Conservation (phyloP, 345 rosid genomes). For the Citrus reticulata region DNA sequence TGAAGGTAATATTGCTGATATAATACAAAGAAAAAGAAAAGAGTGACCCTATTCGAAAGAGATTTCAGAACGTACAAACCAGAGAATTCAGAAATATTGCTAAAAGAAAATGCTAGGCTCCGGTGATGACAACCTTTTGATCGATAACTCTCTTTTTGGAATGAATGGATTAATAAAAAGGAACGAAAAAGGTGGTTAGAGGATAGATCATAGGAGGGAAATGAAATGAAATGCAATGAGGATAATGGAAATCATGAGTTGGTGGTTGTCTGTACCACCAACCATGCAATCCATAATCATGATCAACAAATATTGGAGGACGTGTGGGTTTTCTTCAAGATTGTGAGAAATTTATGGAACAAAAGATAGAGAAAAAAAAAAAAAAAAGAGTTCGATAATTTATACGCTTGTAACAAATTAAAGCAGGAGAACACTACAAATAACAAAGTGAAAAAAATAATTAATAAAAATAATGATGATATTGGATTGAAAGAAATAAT, state of each 20-base stretch:
- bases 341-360: constrained; percentile 4
- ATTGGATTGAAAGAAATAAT: background rate
- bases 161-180: background rate
- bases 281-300: background rate
- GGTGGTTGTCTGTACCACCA: background rate
- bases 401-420: background rate
- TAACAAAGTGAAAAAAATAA: background rate
- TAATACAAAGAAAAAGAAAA: no score
- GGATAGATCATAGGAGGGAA: background rate
- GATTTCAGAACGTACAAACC: background rate
- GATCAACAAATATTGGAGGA: background rate
- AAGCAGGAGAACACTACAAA: background rate
- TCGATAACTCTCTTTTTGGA: background rate
- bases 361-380: background rate
- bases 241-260: constrained; percentile 4
- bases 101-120: background rate
- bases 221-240: background rate
- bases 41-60: no score
- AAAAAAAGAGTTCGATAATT: background rate
- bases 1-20: no score
- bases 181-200: background rate
- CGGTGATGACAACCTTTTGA: background rate
- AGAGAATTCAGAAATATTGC: background rate
- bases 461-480: background rate
- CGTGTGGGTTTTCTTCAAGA: background rate